Evolutionary conservation across 192 early-diverging fungal species (phyloP).

Genomic region (Phycomyces blakesleeanus): DNA sequence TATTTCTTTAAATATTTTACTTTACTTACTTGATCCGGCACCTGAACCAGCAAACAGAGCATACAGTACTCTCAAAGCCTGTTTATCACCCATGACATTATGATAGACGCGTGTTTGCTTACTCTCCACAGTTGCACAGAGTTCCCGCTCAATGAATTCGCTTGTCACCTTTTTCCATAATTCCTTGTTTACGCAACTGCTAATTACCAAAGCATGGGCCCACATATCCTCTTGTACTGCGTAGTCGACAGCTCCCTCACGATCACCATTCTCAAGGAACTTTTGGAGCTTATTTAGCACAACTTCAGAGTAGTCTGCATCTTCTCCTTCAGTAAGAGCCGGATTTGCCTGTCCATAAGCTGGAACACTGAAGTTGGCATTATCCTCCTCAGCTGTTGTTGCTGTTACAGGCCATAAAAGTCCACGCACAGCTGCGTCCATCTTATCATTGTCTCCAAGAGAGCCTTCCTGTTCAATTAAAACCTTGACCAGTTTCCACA

Average conservation of each 20-base stretch:
- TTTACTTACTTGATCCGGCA: constrained; percentile 37
- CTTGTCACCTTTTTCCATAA: constrained; percentile 77
- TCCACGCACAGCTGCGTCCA: constrained; percentile 45
- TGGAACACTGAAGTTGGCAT: constrained; percentile 34
- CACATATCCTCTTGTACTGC: constrained; percentile 59
- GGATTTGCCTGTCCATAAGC: constrained; percentile 16
- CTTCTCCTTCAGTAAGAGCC: not conserved
- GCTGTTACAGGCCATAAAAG: constrained; percentile 31
- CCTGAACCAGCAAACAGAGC: constrained; percentile 64
- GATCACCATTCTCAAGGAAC: constrained; percentile 57
- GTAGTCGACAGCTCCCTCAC: constrained; percentile 49
- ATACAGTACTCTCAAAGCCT: constrained; percentile 60
- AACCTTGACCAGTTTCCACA: constrained; percentile 62
- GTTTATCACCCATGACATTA: constrained; percentile 32
- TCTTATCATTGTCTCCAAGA: constrained; percentile 47
- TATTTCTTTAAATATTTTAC: too few relatives aligned
- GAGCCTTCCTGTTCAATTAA: constrained; percentile 63
- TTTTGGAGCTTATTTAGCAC: constrained; percentile 57
- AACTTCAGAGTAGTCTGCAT: constrained; percentile 17
- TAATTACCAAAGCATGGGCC: constrained; percentile 89
- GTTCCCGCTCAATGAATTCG: constrained; percentile 58
- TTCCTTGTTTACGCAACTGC: constrained; percentile 81
- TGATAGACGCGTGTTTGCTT: constrained; percentile 1
- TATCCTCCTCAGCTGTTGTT: constrained; percentile 14
- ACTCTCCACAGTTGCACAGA: constrained; percentile 27